A percentile compares a stretch with the other conserved stretches of the same genome.
phyloP scores from a whole-genome alignment of 73 alveolate genomes.

The Tetrahymena elliotti region DNA sequence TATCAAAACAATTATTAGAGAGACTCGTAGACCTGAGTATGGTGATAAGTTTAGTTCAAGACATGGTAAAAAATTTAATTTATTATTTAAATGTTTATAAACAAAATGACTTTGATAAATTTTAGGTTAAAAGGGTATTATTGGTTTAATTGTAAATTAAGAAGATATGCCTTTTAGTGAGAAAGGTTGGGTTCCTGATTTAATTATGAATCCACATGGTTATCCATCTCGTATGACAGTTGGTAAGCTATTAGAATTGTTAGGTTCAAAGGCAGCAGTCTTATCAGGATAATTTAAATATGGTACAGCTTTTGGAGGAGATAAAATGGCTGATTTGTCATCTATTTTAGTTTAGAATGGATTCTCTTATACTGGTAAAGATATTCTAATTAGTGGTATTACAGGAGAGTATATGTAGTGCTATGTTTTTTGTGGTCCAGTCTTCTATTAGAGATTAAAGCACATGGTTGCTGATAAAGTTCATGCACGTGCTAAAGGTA shows the following conservation, averaged over 20 bases:
- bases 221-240: constrained; percentile 99
- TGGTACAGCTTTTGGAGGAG: constrained; percentile 98
- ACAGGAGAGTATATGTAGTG: constrained; percentile 97
- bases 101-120: background rate
- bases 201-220: constrained; percentile 99
- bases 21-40: constrained; percentile 92
- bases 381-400: constrained; percentile 89
- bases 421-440: constrained; percentile 94
- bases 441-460: constrained; percentile 96
- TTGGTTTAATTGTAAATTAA: constrained; percentile 96
- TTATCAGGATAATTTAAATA: constrained; percentile 84
- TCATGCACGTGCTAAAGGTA: constrained; percentile 99
- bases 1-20: constrained; percentile 78
- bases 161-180: constrained; percentile 98
- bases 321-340: constrained; percentile 78
- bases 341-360: constrained; percentile 78
- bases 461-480: constrained; percentile 99
- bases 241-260: constrained; percentile 94
- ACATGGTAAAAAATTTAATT: constrained; percentile 68
- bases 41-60: constrained; percentile 97
- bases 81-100: background rate
- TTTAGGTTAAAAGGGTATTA: constrained; percentile 91
- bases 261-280: constrained; percentile 91
- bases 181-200: constrained; percentile 98
- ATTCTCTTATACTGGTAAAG: constrained; percentile 89